phyloP scores from a whole-genome alignment of 306 rosid genomes.

The Rubus parviflorus region DNA sequence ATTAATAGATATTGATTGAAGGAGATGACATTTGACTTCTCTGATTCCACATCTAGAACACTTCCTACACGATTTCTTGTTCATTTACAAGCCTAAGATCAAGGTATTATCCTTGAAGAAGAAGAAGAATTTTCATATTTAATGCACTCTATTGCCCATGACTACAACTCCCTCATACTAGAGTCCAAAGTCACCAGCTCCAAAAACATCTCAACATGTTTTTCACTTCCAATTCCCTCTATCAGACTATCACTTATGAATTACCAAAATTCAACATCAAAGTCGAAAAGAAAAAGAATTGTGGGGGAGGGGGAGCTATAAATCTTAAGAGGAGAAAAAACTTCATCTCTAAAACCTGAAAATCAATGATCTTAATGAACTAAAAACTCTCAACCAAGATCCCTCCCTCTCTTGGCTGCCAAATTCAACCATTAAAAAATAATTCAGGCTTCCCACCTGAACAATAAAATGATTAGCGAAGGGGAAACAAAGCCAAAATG shows the following conservation, averaged over 20 bases:
- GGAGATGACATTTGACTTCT: conserved; percentile 17
- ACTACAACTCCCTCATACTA: not conserved
- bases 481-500: conserved; percentile 25
- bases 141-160: not conserved
- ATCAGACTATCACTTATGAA: not conserved
- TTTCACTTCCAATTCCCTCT: not conserved
- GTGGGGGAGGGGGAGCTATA: not conserved
- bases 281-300: not conserved
- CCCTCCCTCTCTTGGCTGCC: conserved; percentile 16
- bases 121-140: not conserved
- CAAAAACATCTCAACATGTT: not conserved
- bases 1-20: conserved; percentile 20
- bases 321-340: not conserved
- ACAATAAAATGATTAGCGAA: conserved; percentile 23
- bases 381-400: conserved; percentile 19
- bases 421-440: not conserved
- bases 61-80: conserved; percentile 16
- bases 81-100: conserved; percentile 11
- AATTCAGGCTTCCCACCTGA: conserved; percentile 21
- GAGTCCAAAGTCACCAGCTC: not conserved
- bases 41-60: conserved; percentile 3
- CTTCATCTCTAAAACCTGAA: not conserved
- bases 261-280: not conserved
- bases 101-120: conserved; percentile 10
- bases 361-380: conserved; percentile 1